Percentiles rank a stretch among this genome's conserved stretches.
Conservation (phyloP, 768 basidiomycete species). For the Suillus luteus region DNA sequence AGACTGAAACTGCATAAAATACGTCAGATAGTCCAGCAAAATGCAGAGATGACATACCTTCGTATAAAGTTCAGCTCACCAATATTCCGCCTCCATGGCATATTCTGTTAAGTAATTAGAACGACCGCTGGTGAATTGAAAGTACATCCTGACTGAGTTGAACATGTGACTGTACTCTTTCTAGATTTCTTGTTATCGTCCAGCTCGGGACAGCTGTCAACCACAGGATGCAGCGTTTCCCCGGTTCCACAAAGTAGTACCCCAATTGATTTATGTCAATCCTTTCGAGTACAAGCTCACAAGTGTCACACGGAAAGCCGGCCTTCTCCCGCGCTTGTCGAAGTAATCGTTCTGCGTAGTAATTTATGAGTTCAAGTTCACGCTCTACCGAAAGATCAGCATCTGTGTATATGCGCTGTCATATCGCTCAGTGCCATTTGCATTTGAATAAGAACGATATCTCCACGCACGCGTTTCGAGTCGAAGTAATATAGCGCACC, state of each 20-base stretch:
- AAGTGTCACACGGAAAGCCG: constrained; percentile 15
- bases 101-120: constrained; percentile 17
- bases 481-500: constrained; percentile 49
- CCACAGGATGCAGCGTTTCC: constrained; percentile 46
- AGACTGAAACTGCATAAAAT: neutral
- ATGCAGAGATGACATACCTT: neutral
- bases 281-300: constrained; percentile 1
- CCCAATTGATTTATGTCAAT: constrained; percentile 19
- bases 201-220: constrained; percentile 29
- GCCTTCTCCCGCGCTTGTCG: constrained; percentile 5
- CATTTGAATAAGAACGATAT: neutral
- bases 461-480: constrained; percentile 40
- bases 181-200: constrained; percentile 33
- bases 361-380: constrained; percentile 30
- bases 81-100: constrained; percentile 23
- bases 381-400: constrained; percentile 42
- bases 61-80: constrained; percentile 13
- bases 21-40: neutral
- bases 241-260: constrained; percentile 51
- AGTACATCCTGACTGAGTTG: constrained; percentile 41
- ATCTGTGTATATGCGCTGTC: constrained; percentile 50
- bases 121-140: neutral
- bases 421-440: neutral
- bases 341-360: constrained; percentile 21
- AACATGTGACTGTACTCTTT: constrained; percentile 38